phyloP scores from a whole-genome alignment of 306 rosid genomes.

The Erythrophleum fordii region DNA sequence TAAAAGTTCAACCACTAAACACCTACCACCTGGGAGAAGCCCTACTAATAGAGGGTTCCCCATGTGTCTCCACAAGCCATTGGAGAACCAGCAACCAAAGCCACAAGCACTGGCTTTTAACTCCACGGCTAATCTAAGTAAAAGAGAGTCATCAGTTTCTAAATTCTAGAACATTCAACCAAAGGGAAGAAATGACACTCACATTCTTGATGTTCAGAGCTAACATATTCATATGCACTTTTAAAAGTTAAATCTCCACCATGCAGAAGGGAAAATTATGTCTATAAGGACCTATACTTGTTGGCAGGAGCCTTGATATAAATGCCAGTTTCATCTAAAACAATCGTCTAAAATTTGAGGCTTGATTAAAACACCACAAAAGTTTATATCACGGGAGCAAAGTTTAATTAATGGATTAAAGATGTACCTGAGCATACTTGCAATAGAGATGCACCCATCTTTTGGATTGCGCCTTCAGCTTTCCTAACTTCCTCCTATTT shows the following conservation, averaged over 20 bases:
- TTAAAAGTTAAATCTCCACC: background rate
- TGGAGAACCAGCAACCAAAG: constrained; percentile 11
- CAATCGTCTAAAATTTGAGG: background rate
- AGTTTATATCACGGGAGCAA: constrained; percentile 4
- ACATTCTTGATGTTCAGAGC: background rate
- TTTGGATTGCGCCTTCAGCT: constrained; percentile 79
- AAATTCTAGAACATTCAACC: background rate
- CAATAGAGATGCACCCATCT: constrained; percentile 79
- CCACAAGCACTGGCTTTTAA: background rate
- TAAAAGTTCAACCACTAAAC: no score
- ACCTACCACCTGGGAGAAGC: no score
- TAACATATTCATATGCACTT: background rate
- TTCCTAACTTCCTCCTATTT: constrained; percentile 74
- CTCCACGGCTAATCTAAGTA: background rate
- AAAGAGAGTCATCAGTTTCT: constrained; percentile 18
- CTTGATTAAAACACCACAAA: background rate
- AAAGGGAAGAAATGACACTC: constrained; percentile 5
- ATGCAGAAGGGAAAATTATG: background rate
- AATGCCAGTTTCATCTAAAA: constrained; percentile 13
- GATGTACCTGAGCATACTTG: constrained; percentile 71
- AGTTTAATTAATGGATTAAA: constrained; percentile 16
- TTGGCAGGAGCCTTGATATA: background rate
- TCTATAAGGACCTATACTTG: background rate
- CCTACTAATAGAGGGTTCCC: no score
- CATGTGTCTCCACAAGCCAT: background rate